Conservation (phyloP, 2,329 filamentous ascomycete species). For the Sarocladium oryzae region DNA sequence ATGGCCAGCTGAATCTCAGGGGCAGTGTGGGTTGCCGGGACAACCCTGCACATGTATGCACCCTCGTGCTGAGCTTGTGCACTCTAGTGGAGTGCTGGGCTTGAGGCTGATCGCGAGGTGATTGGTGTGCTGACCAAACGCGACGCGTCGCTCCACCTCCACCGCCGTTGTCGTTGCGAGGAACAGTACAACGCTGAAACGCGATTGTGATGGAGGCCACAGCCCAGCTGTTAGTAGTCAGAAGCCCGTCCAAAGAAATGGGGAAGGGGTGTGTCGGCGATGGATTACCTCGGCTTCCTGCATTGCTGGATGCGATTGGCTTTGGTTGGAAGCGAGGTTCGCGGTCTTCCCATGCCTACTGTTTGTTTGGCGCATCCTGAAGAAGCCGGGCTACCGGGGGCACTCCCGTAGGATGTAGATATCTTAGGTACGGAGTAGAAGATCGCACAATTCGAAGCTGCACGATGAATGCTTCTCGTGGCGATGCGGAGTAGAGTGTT, state of each 20-base stretch:
- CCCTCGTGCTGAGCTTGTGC: background rate
- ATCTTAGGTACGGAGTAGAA: no score
- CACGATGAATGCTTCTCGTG: no score
- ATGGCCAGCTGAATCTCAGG: conserved; percentile 6
- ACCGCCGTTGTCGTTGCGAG: no score
- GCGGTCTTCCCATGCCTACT: no score
- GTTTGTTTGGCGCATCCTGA: no score
- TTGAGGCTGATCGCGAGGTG: background rate
- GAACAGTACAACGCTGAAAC: background rate
- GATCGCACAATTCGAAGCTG: no score
- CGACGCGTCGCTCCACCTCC: conserved; percentile 4
- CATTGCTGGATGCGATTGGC: background rate
- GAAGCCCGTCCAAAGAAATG: background rate
- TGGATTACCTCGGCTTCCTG: background rate
- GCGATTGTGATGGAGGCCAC: conserved; percentile 6
- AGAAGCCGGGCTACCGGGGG: no score
- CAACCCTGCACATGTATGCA: conserved; percentile 1
- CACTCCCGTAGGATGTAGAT: no score
- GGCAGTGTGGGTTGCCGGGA: background rate
- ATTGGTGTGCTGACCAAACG: conserved; percentile 6
- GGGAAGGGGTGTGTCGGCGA: background rate
- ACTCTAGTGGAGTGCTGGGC: conserved; percentile 1
- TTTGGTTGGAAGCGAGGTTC: no score
- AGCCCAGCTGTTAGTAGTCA: background rate
- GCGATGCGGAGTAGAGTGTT: no score